Base-by-base conservation (phyloP, 2,329 filamentous ascomycete genomes). In the Polytolypa hystricis region DNA sequence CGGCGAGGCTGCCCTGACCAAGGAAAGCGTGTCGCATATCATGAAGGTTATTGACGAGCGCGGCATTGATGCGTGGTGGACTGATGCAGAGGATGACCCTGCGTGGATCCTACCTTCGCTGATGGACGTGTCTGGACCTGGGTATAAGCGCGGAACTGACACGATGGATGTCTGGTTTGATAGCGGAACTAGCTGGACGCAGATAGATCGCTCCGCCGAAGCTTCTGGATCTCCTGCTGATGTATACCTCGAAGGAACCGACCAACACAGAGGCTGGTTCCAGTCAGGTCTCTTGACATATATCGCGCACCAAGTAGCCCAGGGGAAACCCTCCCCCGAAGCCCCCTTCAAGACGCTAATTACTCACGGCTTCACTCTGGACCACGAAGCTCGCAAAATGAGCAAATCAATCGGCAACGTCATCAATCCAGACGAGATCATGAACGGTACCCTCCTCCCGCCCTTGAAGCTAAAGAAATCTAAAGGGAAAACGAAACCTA, bases 111-210 rank as follows among this genome's bases (percentile, higher is more conserved):
- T 79, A 2, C 60, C 73, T 4, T 71, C 73, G 7, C 64, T 94
- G 2, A 62, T 64, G 29, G 56, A 58, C 20, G 37, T 52, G 30
- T 66, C 67, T 6, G 50, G 55, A 19, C 33, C 47, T 4, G 57
- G 63, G 4, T 91, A 81, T 53, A 67, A 73, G 32, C 80, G 91
- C 43, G 89, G 89, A 10, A 83, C 70, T 29, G 91, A 98, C 52
- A 98, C 91, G 0, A 98, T 98, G 91, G 91, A 98, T 57, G 91
- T 98, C 7, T 98, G 91, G 91, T 98, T 98, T 49, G 91, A 98
- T 57, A 96, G 91, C 47, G 91, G 91, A 4, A 94, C 83, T 33
- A 94, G 85, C 52, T 98, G 91, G 91, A 81, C 73, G 2, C 63
- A 65, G 23, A 61, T 73, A 23, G 53, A 56, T 38, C 42, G 47